Conservation (phyloP, 2,329 filamentous ascomycete genomes). For the Penicillium nordicum region DNA sequence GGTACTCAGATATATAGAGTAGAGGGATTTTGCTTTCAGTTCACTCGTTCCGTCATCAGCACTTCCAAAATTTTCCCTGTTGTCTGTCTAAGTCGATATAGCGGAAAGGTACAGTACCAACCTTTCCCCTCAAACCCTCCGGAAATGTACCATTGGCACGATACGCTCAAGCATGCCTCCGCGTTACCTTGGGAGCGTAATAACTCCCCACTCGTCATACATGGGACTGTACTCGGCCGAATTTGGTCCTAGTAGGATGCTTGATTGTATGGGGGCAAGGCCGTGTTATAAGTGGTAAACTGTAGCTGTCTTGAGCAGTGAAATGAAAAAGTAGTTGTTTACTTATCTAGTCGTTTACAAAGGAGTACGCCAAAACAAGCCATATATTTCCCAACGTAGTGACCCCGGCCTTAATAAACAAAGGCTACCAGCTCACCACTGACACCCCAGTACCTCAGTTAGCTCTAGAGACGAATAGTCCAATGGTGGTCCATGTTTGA, state of each 20-base stretch:
- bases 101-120: background rate
- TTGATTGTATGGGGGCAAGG: background rate
- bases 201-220: slow-evolving; percentile 13
- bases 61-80: background rate
- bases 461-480: background rate
- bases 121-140: slow-evolving; percentile 10
- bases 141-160: slow-evolving; percentile 12
- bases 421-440: background rate
- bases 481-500: background rate
- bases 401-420: background rate
- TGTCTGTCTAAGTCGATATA: background rate
- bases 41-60: too few species aligned
- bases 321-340: background rate
- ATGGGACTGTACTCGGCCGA: slow-evolving; percentile 1
- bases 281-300: background rate
- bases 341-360: background rate
- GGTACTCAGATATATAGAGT: background rate
- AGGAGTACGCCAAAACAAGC: background rate
- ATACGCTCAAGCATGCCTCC: slow-evolving; percentile 1
- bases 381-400: background rate
- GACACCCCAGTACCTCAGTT: background rate
- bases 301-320: background rate
- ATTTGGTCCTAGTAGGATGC: background rate
- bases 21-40: background rate
- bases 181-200: slow-evolving; percentile 15